Conservation (phyloP, 2,329 filamentous ascomycete species). For the Penicillium sp. region DNA sequence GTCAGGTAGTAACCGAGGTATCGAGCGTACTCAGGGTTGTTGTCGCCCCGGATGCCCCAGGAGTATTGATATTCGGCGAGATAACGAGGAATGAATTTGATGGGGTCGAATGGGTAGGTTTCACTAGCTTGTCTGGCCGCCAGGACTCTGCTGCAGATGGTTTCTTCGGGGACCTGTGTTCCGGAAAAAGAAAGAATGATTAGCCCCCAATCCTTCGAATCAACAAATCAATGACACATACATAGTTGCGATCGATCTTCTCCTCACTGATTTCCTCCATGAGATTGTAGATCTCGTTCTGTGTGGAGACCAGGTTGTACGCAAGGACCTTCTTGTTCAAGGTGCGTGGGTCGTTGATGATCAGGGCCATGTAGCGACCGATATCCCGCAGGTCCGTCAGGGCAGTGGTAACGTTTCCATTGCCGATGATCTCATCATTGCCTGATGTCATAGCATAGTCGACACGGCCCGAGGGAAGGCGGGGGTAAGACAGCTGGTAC, state of each 20-base stretch:
- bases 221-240: conserved; percentile 23
- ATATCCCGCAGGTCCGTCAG: conserved; percentile 55
- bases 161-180: conserved; percentile 35
- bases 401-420: conserved; percentile 46
- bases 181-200: conserved; percentile 10
- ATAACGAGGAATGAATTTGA: conserved; percentile 37
- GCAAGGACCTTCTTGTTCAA: conserved; percentile 54
- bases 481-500: conserved; percentile 52
- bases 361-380: conserved; percentile 52
- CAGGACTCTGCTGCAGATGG: conserved; percentile 35
- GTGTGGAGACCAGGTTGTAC: conserved; percentile 48
- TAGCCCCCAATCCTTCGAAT: conserved; percentile 6
- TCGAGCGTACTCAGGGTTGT: conserved; percentile 52
- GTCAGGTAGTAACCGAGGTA: conserved; percentile 56
- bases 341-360: conserved; percentile 54
- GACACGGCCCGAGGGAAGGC: conserved; percentile 47
- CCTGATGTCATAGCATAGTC: conserved; percentile 44
- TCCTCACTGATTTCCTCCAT: conserved; percentile 53
- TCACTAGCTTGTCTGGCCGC: conserved; percentile 36
- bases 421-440: conserved; percentile 43
- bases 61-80: conserved; percentile 48
- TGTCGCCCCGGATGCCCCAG: conserved; percentile 54
- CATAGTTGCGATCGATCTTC: conserved; percentile 42
- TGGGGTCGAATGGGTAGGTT: conserved; percentile 38
- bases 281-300: conserved; percentile 49